A percentile compares a stretch with the other conserved stretches of the same genome.
Conservation (phyloP, 192 early-diverging fungal genomes). For the Phlyctochytrium planicorne region DNA sequence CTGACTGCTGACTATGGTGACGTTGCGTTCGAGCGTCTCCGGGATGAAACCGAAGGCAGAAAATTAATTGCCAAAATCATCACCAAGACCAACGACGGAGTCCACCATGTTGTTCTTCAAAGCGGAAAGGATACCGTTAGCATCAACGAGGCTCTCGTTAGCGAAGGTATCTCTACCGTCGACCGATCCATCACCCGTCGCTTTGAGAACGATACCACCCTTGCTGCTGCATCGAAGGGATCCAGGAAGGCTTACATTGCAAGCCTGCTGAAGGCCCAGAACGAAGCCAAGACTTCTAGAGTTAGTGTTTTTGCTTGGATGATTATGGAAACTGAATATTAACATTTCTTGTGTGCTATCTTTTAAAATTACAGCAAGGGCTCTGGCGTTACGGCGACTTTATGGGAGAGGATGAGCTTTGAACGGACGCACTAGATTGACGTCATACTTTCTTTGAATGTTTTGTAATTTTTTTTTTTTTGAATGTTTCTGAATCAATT, state of each 20-base stretch:
- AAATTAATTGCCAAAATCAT: slow-evolving; percentile 42
- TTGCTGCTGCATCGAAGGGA: slow-evolving; percentile 25
- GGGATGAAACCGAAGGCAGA: slow-evolving; percentile 55
- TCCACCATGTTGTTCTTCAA: slow-evolving; percentile 39
- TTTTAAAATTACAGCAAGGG: slow-evolving; percentile 15
- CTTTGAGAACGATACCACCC: slow-evolving; percentile 37
- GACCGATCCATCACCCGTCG: slow-evolving; percentile 34
- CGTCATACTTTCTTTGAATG: background rate
- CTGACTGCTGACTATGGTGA: slow-evolving; percentile 71
- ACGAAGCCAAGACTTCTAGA: slow-evolving; percentile 67
- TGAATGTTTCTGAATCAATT: background rate
- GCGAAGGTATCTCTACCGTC: slow-evolving; percentile 42
- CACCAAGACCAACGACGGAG: slow-evolving; percentile 23
- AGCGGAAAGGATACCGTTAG: slow-evolving; percentile 15
- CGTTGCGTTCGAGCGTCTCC: slow-evolving; percentile 71
- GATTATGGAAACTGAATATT: background rate
- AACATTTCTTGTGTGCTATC: background rate
- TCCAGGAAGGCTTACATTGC: slow-evolving; percentile 58
- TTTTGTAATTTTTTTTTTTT: background rate
- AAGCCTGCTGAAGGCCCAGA: slow-evolving; percentile 64
- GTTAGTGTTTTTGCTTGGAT: slow-evolving; percentile 26
- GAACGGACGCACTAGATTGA: too few species aligned
- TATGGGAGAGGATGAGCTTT: slow-evolving; percentile 42
- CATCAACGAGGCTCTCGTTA: slow-evolving; percentile 44
- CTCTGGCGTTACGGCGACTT: slow-evolving; percentile 56